These are phyloP conservation scores for Stellera chamaejasme DNA, from an alignment of 345 rosid genomes.

Conservation along the genomic window DNA sequence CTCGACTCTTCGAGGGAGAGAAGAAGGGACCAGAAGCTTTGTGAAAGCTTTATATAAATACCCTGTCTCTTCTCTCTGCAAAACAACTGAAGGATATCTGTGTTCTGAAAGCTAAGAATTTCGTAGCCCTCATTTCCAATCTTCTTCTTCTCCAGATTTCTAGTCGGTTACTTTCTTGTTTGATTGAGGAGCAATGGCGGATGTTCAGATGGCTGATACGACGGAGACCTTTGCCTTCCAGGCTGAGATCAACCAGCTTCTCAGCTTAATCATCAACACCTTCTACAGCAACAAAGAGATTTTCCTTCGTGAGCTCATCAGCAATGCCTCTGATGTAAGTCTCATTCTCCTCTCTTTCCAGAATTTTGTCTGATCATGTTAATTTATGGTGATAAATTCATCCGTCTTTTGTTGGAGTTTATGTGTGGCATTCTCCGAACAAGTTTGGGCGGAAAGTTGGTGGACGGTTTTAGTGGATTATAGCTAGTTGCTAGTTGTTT, in stretches of 20 bases:
- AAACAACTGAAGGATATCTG: no score
- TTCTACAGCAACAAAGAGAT: slow-evolving; percentile 95
- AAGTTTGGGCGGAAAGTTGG: neutral
- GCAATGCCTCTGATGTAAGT: slow-evolving; percentile 63
- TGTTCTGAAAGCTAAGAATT: neutral
- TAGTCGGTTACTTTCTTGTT: neutral
- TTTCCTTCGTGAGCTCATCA: slow-evolving; percentile 63
- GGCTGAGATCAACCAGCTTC: slow-evolving; percentile 85
- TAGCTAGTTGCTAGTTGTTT: neutral
- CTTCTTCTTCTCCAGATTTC: neutral
- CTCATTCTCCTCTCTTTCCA: neutral
- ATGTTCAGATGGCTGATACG: slow-evolving; percentile 67
- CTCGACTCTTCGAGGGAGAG: neutral
- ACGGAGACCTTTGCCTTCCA: slow-evolving; percentile 91
- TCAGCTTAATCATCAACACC: slow-evolving; percentile 81
- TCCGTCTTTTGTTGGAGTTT: neutral
- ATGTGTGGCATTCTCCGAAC: neutral
- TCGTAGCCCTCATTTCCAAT: neutral
- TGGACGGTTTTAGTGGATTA: neutral
- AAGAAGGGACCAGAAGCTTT: slow-evolving; percentile 43
- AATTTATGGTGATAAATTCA: neutral
- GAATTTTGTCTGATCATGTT: neutral
- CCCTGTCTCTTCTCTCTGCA: rapidly evolving
- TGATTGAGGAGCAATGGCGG: slow-evolving; percentile 34
- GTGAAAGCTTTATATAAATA: slow-evolving; percentile 20